Conservation (phyloP, 305 asterid species). For the Solanum hybrid region DNA sequence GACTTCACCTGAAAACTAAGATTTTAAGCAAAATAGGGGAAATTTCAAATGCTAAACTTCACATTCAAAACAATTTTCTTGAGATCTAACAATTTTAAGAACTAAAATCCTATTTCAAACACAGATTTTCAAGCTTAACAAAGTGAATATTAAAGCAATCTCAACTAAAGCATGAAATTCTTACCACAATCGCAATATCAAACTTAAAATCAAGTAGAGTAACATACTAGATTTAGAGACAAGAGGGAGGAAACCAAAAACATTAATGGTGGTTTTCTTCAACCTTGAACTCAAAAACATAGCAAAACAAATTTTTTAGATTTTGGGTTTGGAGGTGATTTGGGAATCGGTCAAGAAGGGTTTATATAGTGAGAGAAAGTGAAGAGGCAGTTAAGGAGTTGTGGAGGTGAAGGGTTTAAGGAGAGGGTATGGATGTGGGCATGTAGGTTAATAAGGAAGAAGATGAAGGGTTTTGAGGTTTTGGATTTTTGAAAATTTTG, state of each 20-base stretch:
- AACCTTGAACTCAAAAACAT: neutral
- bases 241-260: neutral
- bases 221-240: too few species aligned
- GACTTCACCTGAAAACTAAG: neutral
- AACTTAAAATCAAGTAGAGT: neutral
- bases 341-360: neutral
- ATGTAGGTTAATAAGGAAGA: neutral
- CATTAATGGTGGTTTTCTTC: neutral
- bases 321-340: neutral
- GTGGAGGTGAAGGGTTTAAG: neutral
- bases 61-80: too few species aligned
- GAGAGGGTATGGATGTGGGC: neutral
- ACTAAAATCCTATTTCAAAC: neutral
- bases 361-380: neutral
- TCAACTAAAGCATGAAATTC: neutral
- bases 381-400: neutral
- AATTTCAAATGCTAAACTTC: too few species aligned
- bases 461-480: neutral
- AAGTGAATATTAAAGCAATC: too few species aligned
- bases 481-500: neutral
- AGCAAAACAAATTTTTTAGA: neutral
- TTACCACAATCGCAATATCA: neutral
- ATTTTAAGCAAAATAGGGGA: neutral
- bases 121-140: neutral
- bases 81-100: neutral